A percentile compares a stretch with the other conserved stretches of the same genome.
Evolutionary conservation across 345 rosid species (phyloP).

Genomic region (Passiflora organensis): DNA sequence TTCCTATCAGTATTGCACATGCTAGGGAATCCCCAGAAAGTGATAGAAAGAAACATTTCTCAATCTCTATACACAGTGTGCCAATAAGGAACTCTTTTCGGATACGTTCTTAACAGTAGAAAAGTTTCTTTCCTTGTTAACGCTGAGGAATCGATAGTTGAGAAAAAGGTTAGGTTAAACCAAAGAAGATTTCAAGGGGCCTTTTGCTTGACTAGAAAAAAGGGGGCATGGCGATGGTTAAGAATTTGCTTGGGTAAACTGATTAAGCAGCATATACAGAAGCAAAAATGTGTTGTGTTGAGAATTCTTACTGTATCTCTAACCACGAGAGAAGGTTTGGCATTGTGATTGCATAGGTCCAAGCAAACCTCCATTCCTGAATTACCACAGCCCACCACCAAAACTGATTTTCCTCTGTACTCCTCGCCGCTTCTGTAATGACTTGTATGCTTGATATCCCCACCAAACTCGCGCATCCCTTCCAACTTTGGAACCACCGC

Average conservation of each 20-base stretch:
- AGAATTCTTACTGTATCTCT: slow-evolving; percentile 42
- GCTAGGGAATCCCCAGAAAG: slow-evolving; percentile 63
- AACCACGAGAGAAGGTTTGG: slow-evolving; percentile 46
- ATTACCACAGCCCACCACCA: slow-evolving; percentile 54
- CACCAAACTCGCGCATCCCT: too few species aligned
- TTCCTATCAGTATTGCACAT: slow-evolving; percentile 34
- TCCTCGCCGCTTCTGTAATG: slow-evolving; percentile 38
- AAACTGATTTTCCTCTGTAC: slow-evolving; percentile 33
- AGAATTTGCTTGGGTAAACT: too few species aligned
- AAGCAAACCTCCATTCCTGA: slow-evolving; percentile 55
- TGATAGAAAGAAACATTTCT: slow-evolving; percentile 21
- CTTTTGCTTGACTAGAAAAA: background rate
- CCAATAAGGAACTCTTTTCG: too few species aligned
- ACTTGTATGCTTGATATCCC: too few species aligned
- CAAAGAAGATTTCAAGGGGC: background rate
- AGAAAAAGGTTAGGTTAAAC: background rate
- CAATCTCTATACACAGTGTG: too few species aligned
- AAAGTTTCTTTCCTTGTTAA: too few species aligned
- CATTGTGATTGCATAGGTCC: slow-evolving; percentile 43
- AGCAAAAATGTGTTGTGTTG: too few species aligned
- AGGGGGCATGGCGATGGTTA: background rate
- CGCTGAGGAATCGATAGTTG: background rate
- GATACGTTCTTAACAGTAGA: too few species aligned
- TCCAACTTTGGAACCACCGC: too few species aligned
- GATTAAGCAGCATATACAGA: too few species aligned